Evolutionary conservation across 805 yeast genomes (phyloP).

Genomic region (Grigorovia humatica): DNA sequence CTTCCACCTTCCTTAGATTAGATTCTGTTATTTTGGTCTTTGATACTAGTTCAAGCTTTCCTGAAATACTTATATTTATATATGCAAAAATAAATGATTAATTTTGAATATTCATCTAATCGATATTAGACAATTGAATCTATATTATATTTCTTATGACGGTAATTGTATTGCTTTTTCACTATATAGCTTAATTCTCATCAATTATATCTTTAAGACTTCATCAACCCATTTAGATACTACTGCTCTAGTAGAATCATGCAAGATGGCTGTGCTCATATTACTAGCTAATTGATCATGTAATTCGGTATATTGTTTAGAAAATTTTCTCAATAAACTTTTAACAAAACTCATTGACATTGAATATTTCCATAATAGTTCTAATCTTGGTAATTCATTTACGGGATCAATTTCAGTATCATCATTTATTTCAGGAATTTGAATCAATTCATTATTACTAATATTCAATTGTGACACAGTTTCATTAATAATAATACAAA

Average conservation of each 20-base stretch:
- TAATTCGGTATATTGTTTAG: constrained; percentile 32
- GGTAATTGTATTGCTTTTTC: not conserved
- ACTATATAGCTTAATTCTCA: no score
- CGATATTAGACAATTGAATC: no score
- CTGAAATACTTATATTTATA: no score
- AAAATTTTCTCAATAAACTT: constrained; percentile 34
- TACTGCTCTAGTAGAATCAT: constrained; percentile 23
- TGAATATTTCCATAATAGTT: constrained; percentile 35
- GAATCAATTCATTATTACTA: constrained; percentile 9
- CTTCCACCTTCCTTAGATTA: no score
- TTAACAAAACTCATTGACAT: constrained; percentile 30
- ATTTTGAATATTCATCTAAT: no score
- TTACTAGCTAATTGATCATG: constrained; percentile 26
- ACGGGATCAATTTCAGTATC: constrained; percentile 17
- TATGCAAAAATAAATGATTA: no score
- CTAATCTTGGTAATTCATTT: constrained; percentile 25
- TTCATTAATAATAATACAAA: constrained; percentile 16
- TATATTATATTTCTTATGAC: no score
- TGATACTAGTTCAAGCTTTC: no score
- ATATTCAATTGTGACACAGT: constrained; percentile 15
- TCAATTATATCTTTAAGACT: constrained; percentile 13
- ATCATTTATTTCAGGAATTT: constrained; percentile 11
- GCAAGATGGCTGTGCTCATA: constrained; percentile 26
- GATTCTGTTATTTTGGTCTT: no score
- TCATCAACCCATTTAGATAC: constrained; percentile 29